Base-by-base conservation (phyloP, 352 stramenopile species). In the Phytopythium oedochilum region DNA sequence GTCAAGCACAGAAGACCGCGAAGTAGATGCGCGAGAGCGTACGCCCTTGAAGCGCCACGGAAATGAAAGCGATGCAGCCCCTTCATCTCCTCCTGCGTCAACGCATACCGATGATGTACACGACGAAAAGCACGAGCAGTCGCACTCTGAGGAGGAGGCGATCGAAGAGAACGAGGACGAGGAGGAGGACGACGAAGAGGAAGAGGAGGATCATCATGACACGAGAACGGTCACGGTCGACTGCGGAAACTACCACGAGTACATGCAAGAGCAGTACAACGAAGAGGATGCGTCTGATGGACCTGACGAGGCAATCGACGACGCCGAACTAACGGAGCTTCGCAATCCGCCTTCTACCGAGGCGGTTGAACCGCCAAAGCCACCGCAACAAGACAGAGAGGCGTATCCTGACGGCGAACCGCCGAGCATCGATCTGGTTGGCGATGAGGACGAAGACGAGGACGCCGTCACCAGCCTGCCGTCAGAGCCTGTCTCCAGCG, bases 221-320 rank as follows among this genome's bases (percentile, higher is more conserved):
- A 28, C 68, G 3, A 34, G 62, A 55, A 42, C 20, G 12, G 81
- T 72, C 31, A 86, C 78, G 10, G 73, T 88, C 36, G 75, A 86
- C 25, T 61, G 61, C 40, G 78, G 73, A 39, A 85, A 82, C 36
- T 72, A 80, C 29, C 34, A 50, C 25, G 50, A 82, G 47, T 82
- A 78, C 53, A 78, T 76, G 42, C 17, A 53, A 36, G 51, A 36
- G 2, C 20, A 66, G 18, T 35, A 54, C 9, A 23, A 53, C 11
- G 29, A 51, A 23, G 32, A 43, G 7, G 25, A 53, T 15, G 18
- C 47, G 9, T 23, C 46, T 18, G 34, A 31, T 14, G 23, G 7
- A 4, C 29, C 11, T 23, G 18, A 28, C n/a, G 10, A 43, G 2
- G 0, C 42, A 12, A 7, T 32, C 22, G 3, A 1, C 2, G 23